Base-by-base conservation (phyloP, 208 protist species). In the Wallacemonas collosoma region DNA sequence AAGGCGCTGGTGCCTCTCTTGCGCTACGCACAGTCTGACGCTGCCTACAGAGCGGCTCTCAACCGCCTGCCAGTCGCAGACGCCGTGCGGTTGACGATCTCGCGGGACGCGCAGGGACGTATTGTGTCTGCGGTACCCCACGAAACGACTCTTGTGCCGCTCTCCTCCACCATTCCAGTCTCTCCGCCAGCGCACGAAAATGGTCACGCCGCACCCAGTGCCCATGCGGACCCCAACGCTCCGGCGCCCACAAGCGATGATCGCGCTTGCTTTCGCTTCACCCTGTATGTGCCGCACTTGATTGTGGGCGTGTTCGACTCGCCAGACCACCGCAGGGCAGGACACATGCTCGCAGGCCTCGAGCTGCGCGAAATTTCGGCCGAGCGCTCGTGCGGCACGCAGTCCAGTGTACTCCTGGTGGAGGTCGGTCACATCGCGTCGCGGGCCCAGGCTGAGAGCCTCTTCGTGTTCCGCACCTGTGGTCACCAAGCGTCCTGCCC, bases 1-100 rank as follows among this genome's bases (percentile, higher is more conserved):
- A 69, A 73, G 54, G 67, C 75, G 1, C 35, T 83, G 36, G 26
- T 83, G 56, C 81, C 77, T 38, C 15, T 87, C 7, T 4, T 70
- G n/a, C 15, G 5, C 7, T 57, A 56, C 48, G n/a, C 11, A 6
- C 17, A 12, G 12, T 54, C 48, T n/a, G 63, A 56, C 35, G 26
- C 44, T 7, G 47, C 63, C 7, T 56, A 68, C 63, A 17, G 63
- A 3, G 48, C n/a, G 14, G 5, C 40, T 15, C 47, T 5, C 5
- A 56, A 68, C 44, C n/a, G 47, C 35, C 44, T 38, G 17, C 4
- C 66, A 15, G 5, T 39, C 14, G 4, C 51, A 4, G 66, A 65
- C 41, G 17, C 47, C 8, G 48, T 71, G 8, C 48, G 14, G 9
- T 39, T 71, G 39, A 47, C 47, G 3, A 53, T 71, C 15, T 61